Evolutionary conservation across 164 flowering plant species (phyloP).

Genomic region (Nymphaea thermarum): DNA sequence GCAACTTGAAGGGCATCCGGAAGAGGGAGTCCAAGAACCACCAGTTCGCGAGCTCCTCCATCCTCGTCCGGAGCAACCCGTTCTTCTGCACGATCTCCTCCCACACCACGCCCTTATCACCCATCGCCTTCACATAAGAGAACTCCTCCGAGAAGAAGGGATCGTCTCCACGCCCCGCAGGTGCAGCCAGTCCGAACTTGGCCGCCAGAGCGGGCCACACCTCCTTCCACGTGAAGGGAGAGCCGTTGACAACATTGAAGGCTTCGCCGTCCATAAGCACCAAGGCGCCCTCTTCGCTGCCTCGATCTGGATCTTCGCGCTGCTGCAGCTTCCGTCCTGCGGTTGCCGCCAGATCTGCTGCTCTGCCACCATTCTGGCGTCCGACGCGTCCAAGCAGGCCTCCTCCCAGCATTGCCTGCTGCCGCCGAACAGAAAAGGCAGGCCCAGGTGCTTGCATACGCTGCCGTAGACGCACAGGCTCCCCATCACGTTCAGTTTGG

Average conservation of each 20-base stretch:
- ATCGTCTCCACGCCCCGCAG: constrained; percentile 11
- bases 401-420: constrained; percentile 66
- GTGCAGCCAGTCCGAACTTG: constrained; percentile 30
- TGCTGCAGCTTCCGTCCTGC: constrained; percentile 7
- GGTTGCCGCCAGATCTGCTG: constrained; percentile 76
- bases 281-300: no score
- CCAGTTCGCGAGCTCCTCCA: constrained; percentile 81
- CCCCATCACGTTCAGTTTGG: constrained; percentile 62
- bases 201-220: constrained; percentile 48
- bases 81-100: constrained; percentile 47
- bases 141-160: constrained; percentile 21
- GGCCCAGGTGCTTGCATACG: constrained; percentile 44
- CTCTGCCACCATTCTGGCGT: constrained; percentile 67
- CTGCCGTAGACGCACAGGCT: constrained; percentile 62
- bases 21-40: constrained; percentile 52
- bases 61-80: constrained; percentile 34
- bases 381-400: constrained; percentile 54
- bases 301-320: no score
- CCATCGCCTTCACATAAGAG: constrained; percentile 29
- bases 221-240: constrained; percentile 60
- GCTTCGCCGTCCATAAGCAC: constrained; percentile 27
- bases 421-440: constrained; percentile 84
- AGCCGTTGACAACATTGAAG: constrained; percentile 57
- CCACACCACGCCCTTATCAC: constrained; percentile 48
- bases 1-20: constrained; percentile 44